phyloP scores from a whole-genome alignment of 1,284 basidiomycete species.

The Heterobasidion parviporum region DNA sequence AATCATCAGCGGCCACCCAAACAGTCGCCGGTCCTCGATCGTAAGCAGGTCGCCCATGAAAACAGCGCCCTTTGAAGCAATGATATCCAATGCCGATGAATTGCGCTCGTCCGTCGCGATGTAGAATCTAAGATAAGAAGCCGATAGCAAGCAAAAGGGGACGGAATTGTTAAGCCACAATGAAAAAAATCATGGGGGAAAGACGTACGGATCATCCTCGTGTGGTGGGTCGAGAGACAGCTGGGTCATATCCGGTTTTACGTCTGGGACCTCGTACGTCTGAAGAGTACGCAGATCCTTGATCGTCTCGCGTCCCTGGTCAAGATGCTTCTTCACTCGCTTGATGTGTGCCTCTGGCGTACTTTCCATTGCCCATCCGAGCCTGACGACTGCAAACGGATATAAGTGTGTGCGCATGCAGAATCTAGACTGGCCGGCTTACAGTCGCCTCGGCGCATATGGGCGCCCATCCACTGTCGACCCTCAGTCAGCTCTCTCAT shows the following conservation, averaged over 20 bases:
- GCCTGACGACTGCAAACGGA: conserved; percentile 13
- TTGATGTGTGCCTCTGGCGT: conserved; percentile 26
- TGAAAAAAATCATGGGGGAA: not conserved
- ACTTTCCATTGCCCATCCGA: conserved; percentile 29
- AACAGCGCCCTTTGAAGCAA: conserved; percentile 28
- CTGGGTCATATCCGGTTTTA: conserved; percentile 14
- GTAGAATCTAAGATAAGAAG: conserved; percentile 26
- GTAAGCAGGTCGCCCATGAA: conserved; percentile 34
- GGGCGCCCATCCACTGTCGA: conserved; percentile 36
- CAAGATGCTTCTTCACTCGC: conserved; percentile 26
- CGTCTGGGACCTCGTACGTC: conserved; percentile 21
- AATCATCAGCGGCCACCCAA: conserved; percentile 35
- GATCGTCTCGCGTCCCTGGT: conserved; percentile 21
- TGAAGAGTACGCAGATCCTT: conserved; percentile 13
- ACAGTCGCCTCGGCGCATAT: conserved; percentile 42
- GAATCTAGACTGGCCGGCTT: conserved; percentile 6
- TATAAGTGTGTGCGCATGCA: not conserved
- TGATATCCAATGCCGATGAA: conserved; percentile 22
- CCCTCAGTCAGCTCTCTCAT: conserved; percentile 26
- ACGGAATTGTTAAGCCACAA: not conserved
- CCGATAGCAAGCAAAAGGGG: not conserved
- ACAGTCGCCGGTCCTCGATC: conserved; percentile 26
- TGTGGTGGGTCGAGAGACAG: conserved; percentile 1
- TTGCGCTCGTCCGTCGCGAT: conserved; percentile 40
- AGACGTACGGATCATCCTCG: conserved; percentile 6